Evolutionary conservation across 2,329 filamentous ascomycete species (phyloP), one percentile per base, ranked within the genome.

Genomic region (Dactylellina haptotyla): DNA sequence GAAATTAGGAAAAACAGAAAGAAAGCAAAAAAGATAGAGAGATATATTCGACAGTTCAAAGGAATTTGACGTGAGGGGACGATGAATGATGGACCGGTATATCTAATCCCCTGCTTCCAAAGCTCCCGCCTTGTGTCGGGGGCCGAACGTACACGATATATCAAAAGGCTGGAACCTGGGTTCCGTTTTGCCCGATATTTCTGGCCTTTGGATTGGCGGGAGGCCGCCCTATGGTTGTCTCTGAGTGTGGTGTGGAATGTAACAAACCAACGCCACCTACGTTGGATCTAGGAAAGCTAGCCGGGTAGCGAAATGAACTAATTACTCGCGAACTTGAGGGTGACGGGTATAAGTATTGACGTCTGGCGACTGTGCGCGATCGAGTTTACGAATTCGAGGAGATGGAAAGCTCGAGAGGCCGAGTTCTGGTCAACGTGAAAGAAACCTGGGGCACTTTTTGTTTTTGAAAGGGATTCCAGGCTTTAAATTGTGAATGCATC

Each of bases 81-180:
- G 10, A 41, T 14, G 14, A 28, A 37, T 34, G 6, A 32, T 6
- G 25, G 2, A 2, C 10, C 34, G 12, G 34, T 20, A 43, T 43
- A 43, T 43, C 14, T 16, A 26, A 43, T 57, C 18, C 26, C 12
- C 18, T 4, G 37, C 20, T 25, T 10, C 18, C 20, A 10, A 16
- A 57, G 34, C 18, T 57, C 12, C 53, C 53, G 53, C 30, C 23
- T 43, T 18, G n/a, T 20, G 20, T 57, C 53, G 45, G 63, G 18
- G 23, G 37, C 16, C 37, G 18, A 14, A 14, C 18, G 32, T 45
- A 57, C 18, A 32, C 3, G 61, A 57, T 56, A 65, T 56, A 32
- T 65, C 30, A 65, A 39, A 23, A 59, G 51, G 53, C 41, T 66
- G 51, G 62, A 66, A 54, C 59, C 59, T 64, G 54, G 9, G 59